These are phyloP conservation scores for Debaryomycetaceae sp. DNA, from an alignment of 1,139 yeast species.

Conservation along the genomic window DNA sequence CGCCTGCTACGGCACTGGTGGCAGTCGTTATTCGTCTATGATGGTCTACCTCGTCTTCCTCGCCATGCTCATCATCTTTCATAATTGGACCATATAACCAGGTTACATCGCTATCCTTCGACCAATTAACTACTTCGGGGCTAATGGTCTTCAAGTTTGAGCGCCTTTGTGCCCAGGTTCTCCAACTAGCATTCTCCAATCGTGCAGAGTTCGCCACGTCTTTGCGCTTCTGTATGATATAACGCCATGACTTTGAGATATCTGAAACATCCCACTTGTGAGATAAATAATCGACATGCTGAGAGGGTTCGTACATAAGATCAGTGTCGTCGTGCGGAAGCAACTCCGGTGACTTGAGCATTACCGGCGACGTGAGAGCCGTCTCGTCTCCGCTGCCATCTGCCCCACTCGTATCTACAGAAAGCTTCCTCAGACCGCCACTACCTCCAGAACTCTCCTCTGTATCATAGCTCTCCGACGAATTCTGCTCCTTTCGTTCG, in stretches of 20 bases:
- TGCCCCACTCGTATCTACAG: slow-evolving; percentile 1
- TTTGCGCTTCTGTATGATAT: slow-evolving; percentile 77
- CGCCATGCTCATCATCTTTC: slow-evolving; percentile 37
- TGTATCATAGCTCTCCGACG: slow-evolving; percentile 4
- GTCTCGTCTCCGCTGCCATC: slow-evolving; percentile 3
- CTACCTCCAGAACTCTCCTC: not conserved
- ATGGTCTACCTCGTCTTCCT: slow-evolving; percentile 22
- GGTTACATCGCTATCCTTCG: slow-evolving; percentile 75
- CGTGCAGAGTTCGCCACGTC: slow-evolving; percentile 68
- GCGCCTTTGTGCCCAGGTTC: slow-evolving; percentile 83
- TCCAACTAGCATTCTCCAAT: slow-evolving; percentile 78
- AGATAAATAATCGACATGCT: slow-evolving; percentile 90
- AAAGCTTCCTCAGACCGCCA: slow-evolving; percentile 1
- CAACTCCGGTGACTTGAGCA: slow-evolving; percentile 33
- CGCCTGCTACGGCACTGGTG: slow-evolving; percentile 47
- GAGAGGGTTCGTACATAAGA: slow-evolving; percentile 73
- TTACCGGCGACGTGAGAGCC: slow-evolving; percentile 11
- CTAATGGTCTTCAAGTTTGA: slow-evolving; percentile 62
- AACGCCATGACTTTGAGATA: slow-evolving; percentile 92
- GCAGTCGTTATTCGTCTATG: slow-evolving; percentile 28
- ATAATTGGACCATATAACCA: slow-evolving; percentile 82
- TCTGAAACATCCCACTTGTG: slow-evolving; percentile 96
- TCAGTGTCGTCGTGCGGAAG: slow-evolving; percentile 83
- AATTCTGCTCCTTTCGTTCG: slow-evolving; percentile 4
- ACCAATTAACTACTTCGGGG: slow-evolving; percentile 77